Conservation (phyloP, 2,329 filamentous ascomycete species). For the Fusarium scirpi region DNA sequence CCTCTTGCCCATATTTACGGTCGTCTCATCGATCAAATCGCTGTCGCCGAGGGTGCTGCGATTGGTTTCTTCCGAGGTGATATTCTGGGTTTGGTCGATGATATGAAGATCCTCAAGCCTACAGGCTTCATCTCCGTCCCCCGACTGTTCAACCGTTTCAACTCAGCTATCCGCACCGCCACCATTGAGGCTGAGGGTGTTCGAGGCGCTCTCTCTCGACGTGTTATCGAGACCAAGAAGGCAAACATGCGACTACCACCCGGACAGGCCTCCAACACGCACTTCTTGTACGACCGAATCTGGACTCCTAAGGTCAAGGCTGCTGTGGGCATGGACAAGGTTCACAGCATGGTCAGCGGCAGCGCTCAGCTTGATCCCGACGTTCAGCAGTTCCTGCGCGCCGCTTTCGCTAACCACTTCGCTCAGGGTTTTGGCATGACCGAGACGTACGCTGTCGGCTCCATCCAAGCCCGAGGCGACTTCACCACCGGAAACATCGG, state of each 20-base stretch:
- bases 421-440: conserved; percentile 93
- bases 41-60: conserved; percentile 76
- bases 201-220: conserved; percentile 82
- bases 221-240: conserved; percentile 83
- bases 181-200: conserved; percentile 84
- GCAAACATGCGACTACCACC: conserved; percentile 78
- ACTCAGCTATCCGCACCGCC: conserved; percentile 80
- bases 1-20: conserved; percentile 96
- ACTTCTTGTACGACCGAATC: conserved; percentile 84
- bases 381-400: conserved; percentile 88
- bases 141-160: conserved; percentile 91
- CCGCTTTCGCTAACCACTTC: conserved; percentile 83
- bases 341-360: conserved; percentile 82
- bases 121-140: conserved; percentile 90
- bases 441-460: conserved; percentile 85
- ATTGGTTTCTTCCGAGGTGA: conserved; percentile 97
- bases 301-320: conserved; percentile 89
- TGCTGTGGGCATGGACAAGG: conserved; percentile 83
- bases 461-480: conserved; percentile 78
- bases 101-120: conserved; percentile 87
- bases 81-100: conserved; percentile 85
- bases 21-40: conserved; percentile 82
- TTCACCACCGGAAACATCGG: conserved; percentile 86
- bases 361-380: conserved; percentile 91
- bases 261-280: conserved; percentile 81